Base-by-base conservation (phyloP, 495 filamentous ascomycete species). In the Hyaloscypha finlandica region DNA sequence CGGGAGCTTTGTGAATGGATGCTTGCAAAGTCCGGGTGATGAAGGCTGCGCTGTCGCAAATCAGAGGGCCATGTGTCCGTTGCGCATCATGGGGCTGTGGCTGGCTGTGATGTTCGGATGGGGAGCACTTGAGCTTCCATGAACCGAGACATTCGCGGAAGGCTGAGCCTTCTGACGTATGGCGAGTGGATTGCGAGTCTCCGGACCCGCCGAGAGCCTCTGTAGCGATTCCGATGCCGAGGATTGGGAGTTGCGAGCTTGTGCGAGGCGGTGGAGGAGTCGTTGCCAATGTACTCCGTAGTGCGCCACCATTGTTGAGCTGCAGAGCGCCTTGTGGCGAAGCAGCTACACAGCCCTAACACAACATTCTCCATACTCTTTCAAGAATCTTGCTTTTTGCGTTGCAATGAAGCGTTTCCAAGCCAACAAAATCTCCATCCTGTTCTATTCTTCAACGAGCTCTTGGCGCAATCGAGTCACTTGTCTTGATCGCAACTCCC, bases 131-230 rank as follows among this genome's bases (percentile, higher is more conserved):
- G 56, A 59, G 30, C 8, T 20, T 16, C 11, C 6, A 33, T 48
- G 33, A 35, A 31, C 20, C 8, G 53, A 56, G 19, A 31, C 53
- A 56, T n/a, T 37, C 51, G 6, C 16, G 19, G 25, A 60, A 48
- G 59, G 59, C 59, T 61, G 35, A 61, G 59, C 59, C 59, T 31
- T n/a, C 14, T 48, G 59, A 61, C 32, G 29, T 31, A 59, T 35
- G 56, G 6, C 6, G 19, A 59, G 9, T 48, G 42, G 42, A 52
- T 63, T 45, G 42, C 48, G 48, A n/a, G 19, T 37, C 33, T n/a
- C 20, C 61, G 45, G 61, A 20, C 20, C n/a, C 59, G 39, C 61
- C 61, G 61, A 63, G 61, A 63, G 61, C 61, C 61, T 63, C 61
- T 51, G 8, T 6, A 25, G 35, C 12, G 37, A 22, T n/a, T 42